A percentile compares a stretch with the other conserved stretches of the same genome.
Conservation (phyloP, 73 alveolate species). For the Paramecium sonneborni region DNA sequence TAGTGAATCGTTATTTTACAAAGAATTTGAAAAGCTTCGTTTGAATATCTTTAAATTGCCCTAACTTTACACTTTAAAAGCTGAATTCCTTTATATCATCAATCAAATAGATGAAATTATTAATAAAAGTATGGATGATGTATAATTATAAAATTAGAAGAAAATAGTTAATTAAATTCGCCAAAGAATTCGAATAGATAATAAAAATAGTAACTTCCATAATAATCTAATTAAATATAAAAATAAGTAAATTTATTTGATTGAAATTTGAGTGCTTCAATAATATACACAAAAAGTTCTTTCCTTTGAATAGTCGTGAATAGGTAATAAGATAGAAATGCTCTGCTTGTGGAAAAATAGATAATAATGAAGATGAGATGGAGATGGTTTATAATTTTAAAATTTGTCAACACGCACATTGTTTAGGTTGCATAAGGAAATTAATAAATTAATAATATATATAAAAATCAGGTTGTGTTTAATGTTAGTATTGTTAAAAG, state of each 20-base stretch:
- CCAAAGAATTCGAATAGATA: not conserved
- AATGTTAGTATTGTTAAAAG: conserved; percentile 42
- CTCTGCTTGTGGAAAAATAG: not conserved
- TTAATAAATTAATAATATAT: conserved; percentile 34
- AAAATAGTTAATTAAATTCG: not conserved
- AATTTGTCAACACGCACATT: conserved; percentile 50
- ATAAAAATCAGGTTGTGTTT: conserved; percentile 16
- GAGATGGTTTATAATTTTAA: conserved; percentile 15
- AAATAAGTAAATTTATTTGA: not conserved
- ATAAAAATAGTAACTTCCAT: not conserved
- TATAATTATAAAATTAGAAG: not conserved
- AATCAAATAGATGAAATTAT: conserved; percentile 5
- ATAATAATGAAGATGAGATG: conserved; percentile 30
- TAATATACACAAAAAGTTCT: not conserved
- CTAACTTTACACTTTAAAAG: conserved; percentile 42
- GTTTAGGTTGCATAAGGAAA: conserved; percentile 62
- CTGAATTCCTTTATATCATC: conserved; percentile 33
- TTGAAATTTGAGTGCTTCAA: not conserved
- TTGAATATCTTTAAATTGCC: conserved; percentile 33
- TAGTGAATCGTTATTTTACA: conserved; percentile 54
- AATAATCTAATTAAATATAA: not conserved
- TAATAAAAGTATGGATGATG: not conserved
- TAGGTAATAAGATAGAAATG: not conserved
- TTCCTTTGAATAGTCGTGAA: not conserved
- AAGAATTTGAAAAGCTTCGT: conserved; percentile 22